Evolutionary conservation across 1,139 yeast genomes (phyloP), one percentile per base, ranked within the genome.

Genomic region (Suhomyces ambrosiae): DNA sequence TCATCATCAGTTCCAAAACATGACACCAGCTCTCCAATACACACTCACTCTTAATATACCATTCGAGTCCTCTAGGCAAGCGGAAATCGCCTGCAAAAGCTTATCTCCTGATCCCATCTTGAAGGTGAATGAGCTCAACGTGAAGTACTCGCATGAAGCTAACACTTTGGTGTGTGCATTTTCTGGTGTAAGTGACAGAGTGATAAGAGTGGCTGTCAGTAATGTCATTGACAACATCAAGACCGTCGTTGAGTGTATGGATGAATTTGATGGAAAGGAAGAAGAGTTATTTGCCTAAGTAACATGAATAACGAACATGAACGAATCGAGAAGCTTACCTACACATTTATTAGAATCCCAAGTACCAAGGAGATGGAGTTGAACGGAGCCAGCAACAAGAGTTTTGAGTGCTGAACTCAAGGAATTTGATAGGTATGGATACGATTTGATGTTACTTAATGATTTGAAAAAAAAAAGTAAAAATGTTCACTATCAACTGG

Each of bases 91-190:
- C 0, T 52, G 62, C 30, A 63, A 67, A 12, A 68, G 88, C 1
- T 67, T 89, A 18, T 52, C 65, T 1, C 95, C 95, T 0, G 97
- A 88, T 55, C 95, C 96, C 1, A 81, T 85, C 21, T 67, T 88
- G 44, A 82, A 79, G 54, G 80, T 82, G 0, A 70, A 76, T 35
- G 86, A 80, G 48, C 61, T 82, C 32, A 58, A 59, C n/a, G 79
- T 78, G 2, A 52, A 53, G 0, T 81, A 72, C 47, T 29, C 54
- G 3, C 52, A 61, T 2, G 52, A 61, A 3, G 62, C 30, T 17
- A 41, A 43, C 24, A 38, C 41, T 4, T 63, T 83, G 33, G 37
- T 54, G 3, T 76, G 79, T 24, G 41, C 48, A 2, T 81, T 83
- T 48, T 56, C 61, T 4, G 90, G 85, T 0, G 65, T 67, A 2